Percentiles rank a stretch among this genome's conserved stretches.
Conservation (phyloP, 2,329 filamentous ascomycete species). For the Penicillium sp. region DNA sequence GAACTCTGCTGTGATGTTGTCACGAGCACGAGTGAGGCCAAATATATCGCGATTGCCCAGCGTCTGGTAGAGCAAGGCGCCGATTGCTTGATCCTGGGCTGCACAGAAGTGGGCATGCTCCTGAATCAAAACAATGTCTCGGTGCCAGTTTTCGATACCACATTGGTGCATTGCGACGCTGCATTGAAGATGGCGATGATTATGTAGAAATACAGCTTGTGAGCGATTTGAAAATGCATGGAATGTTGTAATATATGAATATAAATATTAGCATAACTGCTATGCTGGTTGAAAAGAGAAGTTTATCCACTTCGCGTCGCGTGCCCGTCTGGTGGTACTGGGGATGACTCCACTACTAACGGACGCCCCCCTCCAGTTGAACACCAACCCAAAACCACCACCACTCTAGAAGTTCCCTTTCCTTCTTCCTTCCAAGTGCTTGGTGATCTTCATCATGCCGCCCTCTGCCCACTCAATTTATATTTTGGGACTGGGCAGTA, state of each 20-base stretch:
- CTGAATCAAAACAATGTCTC: constrained; percentile 1
- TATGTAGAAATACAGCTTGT: too few species aligned
- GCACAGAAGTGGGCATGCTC: constrained; percentile 11
- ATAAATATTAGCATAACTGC: too few species aligned
- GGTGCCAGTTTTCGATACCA: constrained; percentile 7
- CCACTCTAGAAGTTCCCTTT: not conserved
- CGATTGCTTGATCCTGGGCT: constrained; percentile 9
- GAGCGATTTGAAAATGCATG: too few species aligned
- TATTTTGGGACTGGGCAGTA: constrained; percentile 26
- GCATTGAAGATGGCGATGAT: not conserved
- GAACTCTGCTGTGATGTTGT: not conserved
- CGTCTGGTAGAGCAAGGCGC: constrained; percentile 1
- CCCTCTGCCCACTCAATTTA: constrained; percentile 9
- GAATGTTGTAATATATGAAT: too few species aligned
- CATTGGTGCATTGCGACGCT: not conserved
- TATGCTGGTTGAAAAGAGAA: too few species aligned
- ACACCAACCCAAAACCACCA: not conserved
- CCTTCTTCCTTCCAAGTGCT: not conserved
- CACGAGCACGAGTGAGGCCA: not conserved
- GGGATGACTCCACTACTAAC: too few species aligned
- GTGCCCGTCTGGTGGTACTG: too few species aligned
- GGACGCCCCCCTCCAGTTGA: too few species aligned
- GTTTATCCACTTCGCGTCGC: too few species aligned
- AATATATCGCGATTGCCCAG: not conserved
- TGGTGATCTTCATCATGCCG: constrained; percentile 6